These are phyloP conservation scores for Verticillium isaacii DNA, from an alignment of 2,329 filamentous ascomycete genomes.

Conservation along the genomic window DNA sequence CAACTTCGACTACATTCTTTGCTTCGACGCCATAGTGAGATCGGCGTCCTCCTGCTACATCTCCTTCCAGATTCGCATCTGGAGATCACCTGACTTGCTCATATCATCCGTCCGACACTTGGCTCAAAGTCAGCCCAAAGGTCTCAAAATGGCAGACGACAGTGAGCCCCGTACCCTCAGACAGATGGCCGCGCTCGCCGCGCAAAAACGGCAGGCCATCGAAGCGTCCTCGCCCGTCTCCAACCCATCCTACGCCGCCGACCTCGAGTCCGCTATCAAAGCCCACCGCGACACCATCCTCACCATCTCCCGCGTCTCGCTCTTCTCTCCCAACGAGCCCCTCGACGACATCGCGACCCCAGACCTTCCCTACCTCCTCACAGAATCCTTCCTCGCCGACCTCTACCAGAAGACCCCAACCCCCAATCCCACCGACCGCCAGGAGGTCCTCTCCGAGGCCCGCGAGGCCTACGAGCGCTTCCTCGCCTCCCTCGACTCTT, in stretches of 20 bases:
- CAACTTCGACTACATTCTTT: background rate
- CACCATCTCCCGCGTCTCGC: conserved; percentile 63
- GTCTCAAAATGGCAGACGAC: conserved; percentile 22
- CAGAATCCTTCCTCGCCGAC: conserved; percentile 76
- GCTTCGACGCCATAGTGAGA: background rate
- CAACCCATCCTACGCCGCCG: conserved; percentile 56
- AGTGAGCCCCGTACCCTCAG: conserved; percentile 46
- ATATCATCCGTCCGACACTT: background rate
- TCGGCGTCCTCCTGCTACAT: background rate
- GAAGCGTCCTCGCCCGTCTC: conserved; percentile 52
- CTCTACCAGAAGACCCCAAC: conserved; percentile 64
- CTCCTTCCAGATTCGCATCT: too few species aligned
- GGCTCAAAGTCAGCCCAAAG: background rate
- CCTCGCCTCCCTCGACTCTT: conserved; percentile 70
- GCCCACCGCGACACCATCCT: conserved; percentile 70
- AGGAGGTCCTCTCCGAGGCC: conserved; percentile 56
- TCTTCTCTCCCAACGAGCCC: conserved; percentile 89
- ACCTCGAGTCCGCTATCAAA: conserved; percentile 61
- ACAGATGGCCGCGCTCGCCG: conserved; percentile 44
- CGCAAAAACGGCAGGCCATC: conserved; percentile 48
- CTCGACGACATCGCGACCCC: conserved; percentile 80
- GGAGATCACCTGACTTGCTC: too few species aligned
- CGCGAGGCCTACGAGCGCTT: conserved; percentile 73
- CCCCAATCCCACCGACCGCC: conserved; percentile 50
- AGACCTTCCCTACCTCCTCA: conserved; percentile 81